Evolutionary conservation across 1,284 basidiomycete genomes (phyloP).

Genomic region (Tetrapyrgos nigripes): DNA sequence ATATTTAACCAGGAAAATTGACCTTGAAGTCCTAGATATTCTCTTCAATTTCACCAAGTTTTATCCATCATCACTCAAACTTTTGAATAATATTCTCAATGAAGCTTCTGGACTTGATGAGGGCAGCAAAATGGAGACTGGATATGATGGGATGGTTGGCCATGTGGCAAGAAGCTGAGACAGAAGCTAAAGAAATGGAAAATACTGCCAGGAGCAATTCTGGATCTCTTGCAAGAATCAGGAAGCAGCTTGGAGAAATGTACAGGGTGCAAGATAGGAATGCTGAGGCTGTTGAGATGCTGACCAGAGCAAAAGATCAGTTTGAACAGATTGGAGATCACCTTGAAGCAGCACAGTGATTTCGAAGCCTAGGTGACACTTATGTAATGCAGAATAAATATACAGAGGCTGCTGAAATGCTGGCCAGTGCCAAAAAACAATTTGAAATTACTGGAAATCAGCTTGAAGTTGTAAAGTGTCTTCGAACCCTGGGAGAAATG

Average conservation of each 20-base stretch:
- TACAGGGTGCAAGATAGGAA: neutral
- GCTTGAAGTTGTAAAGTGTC: slow-evolving; percentile 11
- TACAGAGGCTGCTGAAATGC: neutral
- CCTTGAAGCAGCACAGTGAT: slow-evolving; percentile 5
- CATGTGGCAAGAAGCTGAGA: neutral
- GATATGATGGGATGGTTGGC: neutral
- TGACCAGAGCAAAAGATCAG: neutral
- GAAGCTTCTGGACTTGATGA: no score
- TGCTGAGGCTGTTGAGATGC: neutral
- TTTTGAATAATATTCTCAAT: neutral
- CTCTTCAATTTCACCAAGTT: neutral
- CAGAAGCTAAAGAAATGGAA: neutral
- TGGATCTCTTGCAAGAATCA: no score
- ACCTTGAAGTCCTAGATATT: neutral
- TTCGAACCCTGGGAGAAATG: neutral
- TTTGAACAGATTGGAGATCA: neutral
- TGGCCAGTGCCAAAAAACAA: neutral
- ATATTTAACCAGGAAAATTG: neutral
- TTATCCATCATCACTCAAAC: neutral
- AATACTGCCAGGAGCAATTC: neutral
- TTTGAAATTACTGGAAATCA: slow-evolving; percentile 1
- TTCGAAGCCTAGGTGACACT: slow-evolving; percentile 1
- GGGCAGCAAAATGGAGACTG: no score
- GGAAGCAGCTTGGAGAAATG: neutral
- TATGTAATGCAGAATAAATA: slow-evolving; percentile 2